Evolutionary conservation across 192 early-diverging fungal genomes (phyloP).

Genomic region (Coemansia reversa): DNA sequence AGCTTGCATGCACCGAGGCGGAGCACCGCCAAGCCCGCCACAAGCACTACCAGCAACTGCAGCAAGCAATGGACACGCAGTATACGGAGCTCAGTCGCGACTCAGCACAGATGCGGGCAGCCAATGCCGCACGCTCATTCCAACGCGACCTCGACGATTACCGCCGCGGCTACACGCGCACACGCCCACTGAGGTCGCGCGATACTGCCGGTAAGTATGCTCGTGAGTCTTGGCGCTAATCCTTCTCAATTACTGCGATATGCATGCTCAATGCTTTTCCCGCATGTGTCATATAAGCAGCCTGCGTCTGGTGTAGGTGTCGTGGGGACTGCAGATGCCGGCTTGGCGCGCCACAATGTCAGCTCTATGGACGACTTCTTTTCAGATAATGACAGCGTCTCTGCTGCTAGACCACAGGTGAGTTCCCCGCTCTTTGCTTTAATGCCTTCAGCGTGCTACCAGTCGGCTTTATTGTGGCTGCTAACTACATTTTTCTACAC

Average conservation of each 20-base stretch:
- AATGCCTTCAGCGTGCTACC: background rate
- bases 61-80: constrained; percentile 46
- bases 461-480: too few species aligned
- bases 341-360: constrained; percentile 10
- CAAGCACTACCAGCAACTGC: constrained; percentile 40
- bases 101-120: constrained; percentile 28
- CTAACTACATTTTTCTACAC: too few species aligned
- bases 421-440: too few species aligned
- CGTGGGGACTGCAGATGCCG: constrained; percentile 14
- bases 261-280: constrained; percentile 2
- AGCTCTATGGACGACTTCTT: constrained; percentile 14
- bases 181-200: background rate
- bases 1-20: constrained; percentile 30
- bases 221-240: background rate
- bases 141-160: constrained; percentile 48
- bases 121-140: constrained; percentile 37
- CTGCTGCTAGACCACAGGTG: background rate
- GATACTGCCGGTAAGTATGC: background rate
- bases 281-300: background rate
- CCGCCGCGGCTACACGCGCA: constrained; percentile 17
- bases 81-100: constrained; percentile 33
- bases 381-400: background rate
- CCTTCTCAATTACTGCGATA: background rate
- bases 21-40: constrained; percentile 29
- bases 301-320: constrained; percentile 2